Percentiles rank a stretch among this genome's conserved stretches.
Conservation (phyloP, 345 rosid species). For the Eutrema japonicum region DNA sequence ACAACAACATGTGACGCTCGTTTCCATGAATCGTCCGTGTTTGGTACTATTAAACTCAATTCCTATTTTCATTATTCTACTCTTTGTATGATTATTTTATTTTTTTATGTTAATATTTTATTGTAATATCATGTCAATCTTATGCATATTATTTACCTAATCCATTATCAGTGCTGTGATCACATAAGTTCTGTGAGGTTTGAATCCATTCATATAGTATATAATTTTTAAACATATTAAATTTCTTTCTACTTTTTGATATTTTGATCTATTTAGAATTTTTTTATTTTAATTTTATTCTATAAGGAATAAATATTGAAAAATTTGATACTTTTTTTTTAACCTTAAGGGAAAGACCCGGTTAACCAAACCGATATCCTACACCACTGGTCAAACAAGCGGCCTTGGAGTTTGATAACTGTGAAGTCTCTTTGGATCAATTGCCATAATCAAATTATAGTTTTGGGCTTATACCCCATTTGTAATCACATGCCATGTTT, state of each 20-base stretch:
- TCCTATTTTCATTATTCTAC: slow-evolving; percentile 8
- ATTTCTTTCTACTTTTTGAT: neutral
- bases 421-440: neutral
- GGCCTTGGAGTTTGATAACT: no score
- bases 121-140: slow-evolving; percentile 9
- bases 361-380: no score
- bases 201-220: neutral
- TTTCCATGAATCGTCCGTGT: slow-evolving; percentile 42
- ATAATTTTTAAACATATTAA: neutral
- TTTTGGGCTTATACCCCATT: slow-evolving; percentile 13
- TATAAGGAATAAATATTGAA: neutral
- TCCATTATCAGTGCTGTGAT: neutral
- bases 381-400: no score
- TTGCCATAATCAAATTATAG: neutral
- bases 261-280: neutral
- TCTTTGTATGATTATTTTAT: neutral
- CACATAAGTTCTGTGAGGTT: slow-evolving; percentile 29
- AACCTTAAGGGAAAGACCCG: no score
- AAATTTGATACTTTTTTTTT: neutral
- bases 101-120: no score
- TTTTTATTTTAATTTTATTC: neutral
- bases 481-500: slow-evolving; percentile 15
- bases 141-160: slow-evolving; percentile 33
- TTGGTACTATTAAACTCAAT: slow-evolving; percentile 33
- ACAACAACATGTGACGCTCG: slow-evolving; percentile 36